A percentile compares a stretch with the other conserved stretches of the same genome.
Conservation (phyloP, 73 alveolate genomes). For the Breviolum minutum region DNA sequence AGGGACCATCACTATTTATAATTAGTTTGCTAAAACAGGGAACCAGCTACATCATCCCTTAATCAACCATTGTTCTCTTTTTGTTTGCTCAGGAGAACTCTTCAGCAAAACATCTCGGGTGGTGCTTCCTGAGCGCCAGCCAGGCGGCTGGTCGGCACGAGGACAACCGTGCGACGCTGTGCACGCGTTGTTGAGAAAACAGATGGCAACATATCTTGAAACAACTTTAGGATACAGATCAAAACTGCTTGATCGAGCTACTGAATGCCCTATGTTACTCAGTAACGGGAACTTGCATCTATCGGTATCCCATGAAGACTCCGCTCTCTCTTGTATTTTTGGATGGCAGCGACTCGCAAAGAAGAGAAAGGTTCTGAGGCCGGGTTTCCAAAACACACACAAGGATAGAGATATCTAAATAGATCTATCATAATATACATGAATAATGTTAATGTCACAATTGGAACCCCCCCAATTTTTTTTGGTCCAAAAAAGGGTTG, state of each 20-base stretch:
- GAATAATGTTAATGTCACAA: not conserved
- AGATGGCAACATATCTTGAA: not conserved
- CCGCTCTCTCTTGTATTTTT: not conserved
- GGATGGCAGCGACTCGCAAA: conserved; percentile 15
- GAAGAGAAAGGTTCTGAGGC: not conserved
- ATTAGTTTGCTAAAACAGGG: not conserved
- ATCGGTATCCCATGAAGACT: not conserved
- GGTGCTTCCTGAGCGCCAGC: not conserved
- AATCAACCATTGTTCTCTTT: not conserved
- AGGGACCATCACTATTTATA: not conserved
- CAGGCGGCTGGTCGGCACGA: conserved; percentile 1
- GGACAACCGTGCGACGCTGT: conserved; percentile 24
- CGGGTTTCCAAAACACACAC: not conserved
- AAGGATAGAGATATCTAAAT: not conserved
- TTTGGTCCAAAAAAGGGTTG: too few relatives aligned
- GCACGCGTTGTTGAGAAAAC: not conserved
- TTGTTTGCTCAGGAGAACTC: not conserved
- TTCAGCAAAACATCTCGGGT: not conserved
- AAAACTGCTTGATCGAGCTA: not conserved
- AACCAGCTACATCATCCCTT: too few relatives aligned
- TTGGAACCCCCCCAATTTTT: too few relatives aligned
- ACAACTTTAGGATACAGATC: conserved; percentile 16
- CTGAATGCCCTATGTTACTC: not conserved
- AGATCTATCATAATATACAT: not conserved
- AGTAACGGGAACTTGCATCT: conserved; percentile 4